Evolutionary conservation across 768 basidiomycete species (phyloP).

Genomic region (Mycena vulgaris): DNA sequence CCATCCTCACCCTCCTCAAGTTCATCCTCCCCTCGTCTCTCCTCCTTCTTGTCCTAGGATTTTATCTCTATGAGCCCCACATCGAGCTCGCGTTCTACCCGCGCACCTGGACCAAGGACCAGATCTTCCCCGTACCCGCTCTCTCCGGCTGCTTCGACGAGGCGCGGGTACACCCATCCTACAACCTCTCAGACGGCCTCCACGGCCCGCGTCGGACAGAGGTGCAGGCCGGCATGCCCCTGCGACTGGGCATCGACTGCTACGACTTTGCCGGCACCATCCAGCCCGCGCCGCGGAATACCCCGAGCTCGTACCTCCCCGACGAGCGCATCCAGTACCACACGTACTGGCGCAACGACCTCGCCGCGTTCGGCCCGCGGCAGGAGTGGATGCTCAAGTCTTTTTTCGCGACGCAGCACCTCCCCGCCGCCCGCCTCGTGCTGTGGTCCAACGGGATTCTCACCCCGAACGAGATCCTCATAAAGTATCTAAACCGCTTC

Average conservation of each 20-base stretch:
- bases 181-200: constrained; percentile 77
- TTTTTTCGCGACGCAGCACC: constrained; percentile 93
- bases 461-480: constrained; percentile 67
- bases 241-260: constrained; percentile 82
- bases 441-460: constrained; percentile 95
- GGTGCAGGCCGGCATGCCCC: constrained; percentile 86
- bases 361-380: constrained; percentile 83
- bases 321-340: constrained; percentile 81
- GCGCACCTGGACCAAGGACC: constrained; percentile 80
- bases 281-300: constrained; percentile 46
- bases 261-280: constrained; percentile 94
- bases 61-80: constrained; percentile 85
- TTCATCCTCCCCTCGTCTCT: constrained; percentile 56
- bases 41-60: constrained; percentile 60
- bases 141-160: no score
- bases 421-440: constrained; percentile 73
- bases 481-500: constrained; percentile 70
- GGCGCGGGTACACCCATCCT: constrained; percentile 69
- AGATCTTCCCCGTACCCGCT: no score
- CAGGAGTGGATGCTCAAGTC: constrained; percentile 95
- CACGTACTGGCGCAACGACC: constrained; percentile 95
- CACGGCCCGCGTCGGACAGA: constrained; percentile 77
- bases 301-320: constrained; percentile 41
- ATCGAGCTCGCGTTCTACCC: constrained; percentile 88
- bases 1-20: constrained; percentile 59